A percentile compares a stretch with the other conserved stretches of the same genome.
These are phyloP conservation scores for Emmonsiellopsis sp. DNA, from an alignment of 2,329 filamentous ascomycete species.

Conservation along the genomic window DNA sequence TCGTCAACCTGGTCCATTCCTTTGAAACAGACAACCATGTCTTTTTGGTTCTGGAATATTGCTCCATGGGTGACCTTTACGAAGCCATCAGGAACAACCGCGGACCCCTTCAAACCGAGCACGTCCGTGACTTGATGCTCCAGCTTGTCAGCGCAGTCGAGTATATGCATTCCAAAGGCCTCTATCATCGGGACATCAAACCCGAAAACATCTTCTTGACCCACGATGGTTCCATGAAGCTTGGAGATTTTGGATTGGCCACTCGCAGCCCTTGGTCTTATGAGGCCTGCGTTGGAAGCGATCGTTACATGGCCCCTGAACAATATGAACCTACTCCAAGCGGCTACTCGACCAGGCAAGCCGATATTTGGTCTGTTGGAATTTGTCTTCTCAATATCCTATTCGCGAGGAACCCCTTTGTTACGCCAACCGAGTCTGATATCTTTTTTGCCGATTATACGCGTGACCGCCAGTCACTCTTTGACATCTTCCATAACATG, in stretches of 20 bases:
- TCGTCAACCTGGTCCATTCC: conserved; percentile 82
- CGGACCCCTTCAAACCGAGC: conserved; percentile 86
- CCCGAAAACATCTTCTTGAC: conserved; percentile 97
- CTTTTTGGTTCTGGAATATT: conserved; percentile 92
- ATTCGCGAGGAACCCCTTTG: conserved; percentile 95
- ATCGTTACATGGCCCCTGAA: conserved; percentile 98
- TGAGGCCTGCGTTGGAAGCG: conserved; percentile 89
- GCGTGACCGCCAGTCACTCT: conserved; percentile 86
- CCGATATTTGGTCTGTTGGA: conserved; percentile 94
- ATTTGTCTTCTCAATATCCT: conserved; percentile 94
- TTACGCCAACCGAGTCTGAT: conserved; percentile 79
- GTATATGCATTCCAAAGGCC: conserved; percentile 80
- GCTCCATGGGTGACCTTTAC: conserved; percentile 89
- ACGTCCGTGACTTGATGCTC: conserved; percentile 95
- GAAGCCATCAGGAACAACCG: conserved; percentile 86
- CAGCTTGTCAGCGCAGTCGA: conserved; percentile 83
- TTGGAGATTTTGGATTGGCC: conserved; percentile 91
- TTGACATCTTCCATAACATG: conserved; percentile 98
- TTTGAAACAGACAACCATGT: conserved; percentile 88
- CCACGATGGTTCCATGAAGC: conserved; percentile 79
- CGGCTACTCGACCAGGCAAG: conserved; percentile 86
- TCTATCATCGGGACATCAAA: conserved; percentile 98
- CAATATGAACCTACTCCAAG: conserved; percentile 83
- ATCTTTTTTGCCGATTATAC: conserved; percentile 88
- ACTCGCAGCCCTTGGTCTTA: conserved; percentile 84